Percentiles rank a stretch among this genome's conserved stretches.
phyloP scores from a whole-genome alignment of 306 rosid genomes.

The Prinsepia uniflora region DNA sequence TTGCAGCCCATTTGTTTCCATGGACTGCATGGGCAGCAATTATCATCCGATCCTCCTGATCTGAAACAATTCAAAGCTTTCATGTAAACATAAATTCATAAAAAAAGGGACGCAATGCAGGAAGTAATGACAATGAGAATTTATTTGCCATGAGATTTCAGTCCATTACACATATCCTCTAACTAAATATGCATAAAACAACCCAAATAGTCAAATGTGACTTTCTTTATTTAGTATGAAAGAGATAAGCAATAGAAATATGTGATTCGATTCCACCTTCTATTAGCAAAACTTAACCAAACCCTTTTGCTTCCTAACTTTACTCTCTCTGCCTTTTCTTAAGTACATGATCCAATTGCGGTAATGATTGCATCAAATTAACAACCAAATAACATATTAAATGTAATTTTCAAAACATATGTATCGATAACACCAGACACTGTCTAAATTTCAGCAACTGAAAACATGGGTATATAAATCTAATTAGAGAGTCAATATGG shows the following conservation, averaged over 20 bases:
- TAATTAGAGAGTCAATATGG: background rate
- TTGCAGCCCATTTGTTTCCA: conserved; percentile 94
- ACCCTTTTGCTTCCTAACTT: background rate
- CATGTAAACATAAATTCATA: conserved; percentile 3
- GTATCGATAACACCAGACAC: background rate
- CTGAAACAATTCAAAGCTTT: conserved; percentile 41
- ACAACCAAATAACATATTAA: background rate
- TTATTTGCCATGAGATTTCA: background rate
- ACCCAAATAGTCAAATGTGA: background rate
- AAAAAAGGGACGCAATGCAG: background rate
- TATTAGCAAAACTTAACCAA: background rate
- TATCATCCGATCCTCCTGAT: conserved; percentile 82
- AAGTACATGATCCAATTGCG: background rate
- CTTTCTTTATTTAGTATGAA: background rate
- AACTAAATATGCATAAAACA: background rate
- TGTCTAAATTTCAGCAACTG: background rate
- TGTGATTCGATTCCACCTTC: background rate
- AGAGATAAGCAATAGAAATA: background rate
- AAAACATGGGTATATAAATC: background rate
- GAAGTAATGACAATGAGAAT: background rate
- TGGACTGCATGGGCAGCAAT: conserved; percentile 85
- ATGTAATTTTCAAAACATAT: background rate
- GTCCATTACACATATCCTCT: background rate
- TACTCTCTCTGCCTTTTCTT: background rate
- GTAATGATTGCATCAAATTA: background rate